phyloP scores from a whole-genome alignment of 208 protist species.

The Leishmania gerbilli region DNA sequence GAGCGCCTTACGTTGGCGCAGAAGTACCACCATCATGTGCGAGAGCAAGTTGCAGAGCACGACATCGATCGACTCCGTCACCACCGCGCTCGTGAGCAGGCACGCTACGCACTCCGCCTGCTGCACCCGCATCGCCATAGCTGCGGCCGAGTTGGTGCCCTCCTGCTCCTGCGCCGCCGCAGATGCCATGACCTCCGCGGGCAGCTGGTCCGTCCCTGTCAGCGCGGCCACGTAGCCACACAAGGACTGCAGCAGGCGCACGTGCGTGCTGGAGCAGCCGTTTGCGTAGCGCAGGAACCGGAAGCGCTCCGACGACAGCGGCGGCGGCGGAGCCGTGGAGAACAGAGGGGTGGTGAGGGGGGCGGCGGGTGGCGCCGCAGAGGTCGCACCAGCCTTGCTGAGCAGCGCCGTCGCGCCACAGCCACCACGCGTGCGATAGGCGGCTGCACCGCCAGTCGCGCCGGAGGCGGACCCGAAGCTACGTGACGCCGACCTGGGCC shows the following conservation, averaged over 20 bases:
- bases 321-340: constrained; percentile 11
- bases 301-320: constrained; percentile 57
- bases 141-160: constrained; percentile 12
- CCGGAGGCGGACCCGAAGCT: neutral
- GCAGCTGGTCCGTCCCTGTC: constrained; percentile 35
- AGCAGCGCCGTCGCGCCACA: neutral
- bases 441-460: neutral
- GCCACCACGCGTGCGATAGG: neutral
- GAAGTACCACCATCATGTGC: constrained; percentile 38
- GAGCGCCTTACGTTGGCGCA: constrained; percentile 51
- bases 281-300: constrained; percentile 80
- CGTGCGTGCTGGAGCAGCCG: constrained; percentile 64
- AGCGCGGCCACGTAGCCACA: constrained; percentile 72
- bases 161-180: constrained; percentile 21
- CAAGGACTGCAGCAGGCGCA: constrained; percentile 57
- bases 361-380: neutral
- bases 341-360: constrained; percentile 6
- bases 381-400: neutral
- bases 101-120: constrained; percentile 51
- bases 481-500: neutral
- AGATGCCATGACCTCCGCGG: constrained; percentile 17
- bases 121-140: constrained; percentile 22
- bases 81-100: constrained; percentile 67
- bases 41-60: constrained; percentile 60
- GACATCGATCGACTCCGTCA: constrained; percentile 70